Percentiles rank a stretch among this genome's conserved stretches.
phyloP scores from a whole-genome alignment of 345 rosid species.

The Toxicodendron radicans region DNA sequence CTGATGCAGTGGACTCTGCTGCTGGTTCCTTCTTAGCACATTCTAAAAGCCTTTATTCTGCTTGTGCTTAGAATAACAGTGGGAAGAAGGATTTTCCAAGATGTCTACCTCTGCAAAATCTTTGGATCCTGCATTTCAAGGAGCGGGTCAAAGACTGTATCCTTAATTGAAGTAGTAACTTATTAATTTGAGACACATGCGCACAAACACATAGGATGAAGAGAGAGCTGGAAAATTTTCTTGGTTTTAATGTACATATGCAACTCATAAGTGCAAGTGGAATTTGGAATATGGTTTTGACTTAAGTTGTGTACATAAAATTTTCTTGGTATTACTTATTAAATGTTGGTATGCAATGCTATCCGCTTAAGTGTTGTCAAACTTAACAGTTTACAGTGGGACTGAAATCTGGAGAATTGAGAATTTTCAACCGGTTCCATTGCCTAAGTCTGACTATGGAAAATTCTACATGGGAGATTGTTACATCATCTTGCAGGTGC shows the following conservation, averaged over 20 bases:
- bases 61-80: conserved; percentile 1
- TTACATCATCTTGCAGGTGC: conserved; percentile 91
- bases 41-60: conserved; percentile 9
- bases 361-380: conserved; percentile 33
- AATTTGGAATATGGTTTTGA: neutral
- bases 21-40: conserved; percentile 13
- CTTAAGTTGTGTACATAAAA: neutral
- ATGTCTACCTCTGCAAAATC: conserved; percentile 85
- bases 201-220: neutral
- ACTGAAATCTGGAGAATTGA: conserved; percentile 98
- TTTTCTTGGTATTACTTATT: conserved; percentile 11
- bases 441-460: conserved; percentile 89
- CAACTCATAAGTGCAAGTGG: neutral
- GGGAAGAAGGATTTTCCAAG: conserved; percentile 23
- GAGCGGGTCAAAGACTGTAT: conserved; percentile 95
- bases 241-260: neutral
- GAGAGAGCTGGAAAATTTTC: neutral
- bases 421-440: conserved; percentile 81
- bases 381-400: conserved; percentile 78
- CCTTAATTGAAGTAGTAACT: conserved; percentile 35
- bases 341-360: conserved; percentile 9
- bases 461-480: conserved; percentile 96
- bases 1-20: conserved; percentile 21
- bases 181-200: neutral
- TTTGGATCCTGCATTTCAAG: conserved; percentile 95